Base-by-base conservation (phyloP, 805 yeast species). In the Metschnikowia drakensbergensis region DNA sequence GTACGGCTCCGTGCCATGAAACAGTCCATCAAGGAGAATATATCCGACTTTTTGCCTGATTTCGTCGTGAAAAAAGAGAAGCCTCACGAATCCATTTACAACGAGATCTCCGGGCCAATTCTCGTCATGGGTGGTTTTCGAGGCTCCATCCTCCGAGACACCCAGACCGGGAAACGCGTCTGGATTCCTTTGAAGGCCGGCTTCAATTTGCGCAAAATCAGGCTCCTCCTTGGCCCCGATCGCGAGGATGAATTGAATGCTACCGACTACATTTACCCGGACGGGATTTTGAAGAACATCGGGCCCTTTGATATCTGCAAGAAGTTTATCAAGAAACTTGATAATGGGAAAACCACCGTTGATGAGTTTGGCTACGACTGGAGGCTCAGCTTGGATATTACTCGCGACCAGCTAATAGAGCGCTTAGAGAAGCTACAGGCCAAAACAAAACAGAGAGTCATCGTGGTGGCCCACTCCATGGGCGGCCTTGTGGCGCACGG, bases 181-280 rank as follows among this genome's bases (percentile, higher is more conserved):
- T 91, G 97, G 97, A 80, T 90, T 36, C 97, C 97, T 0, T 61
- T 86, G 5, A 85, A 86, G 58, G 96, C 92, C 0, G 96, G 96
- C 0, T 75, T 91, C 45, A 83, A 87, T 55, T 69, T 89, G 28
- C 71, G 83, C 22, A 86, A 82, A 58, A 79, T 85, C 51, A 82
- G 87, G 69, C 67, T 91, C 23, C 66, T 81, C 9, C 69, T 91
- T 22, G 96, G 96, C 0, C 92, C 95, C 0, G 69, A 63, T 0
- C 83, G 76, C 46, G 81, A 81, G 43, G 96, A 86, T 60, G 96
- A 91, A 65, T 36, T 66, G 3, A 63, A 71, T 37, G 83, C 86
- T 0, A 67, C 73, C 28, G 68, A 77, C 23, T 61, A 61, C 17
- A 75, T 89, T 5, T 76, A 76, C 53, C 84, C 97, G 0, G 91